Evolutionary conservation across 176 grass and related monocot genomes (phyloP).

Genomic region (Dendrocalamus sinicus): DNA sequence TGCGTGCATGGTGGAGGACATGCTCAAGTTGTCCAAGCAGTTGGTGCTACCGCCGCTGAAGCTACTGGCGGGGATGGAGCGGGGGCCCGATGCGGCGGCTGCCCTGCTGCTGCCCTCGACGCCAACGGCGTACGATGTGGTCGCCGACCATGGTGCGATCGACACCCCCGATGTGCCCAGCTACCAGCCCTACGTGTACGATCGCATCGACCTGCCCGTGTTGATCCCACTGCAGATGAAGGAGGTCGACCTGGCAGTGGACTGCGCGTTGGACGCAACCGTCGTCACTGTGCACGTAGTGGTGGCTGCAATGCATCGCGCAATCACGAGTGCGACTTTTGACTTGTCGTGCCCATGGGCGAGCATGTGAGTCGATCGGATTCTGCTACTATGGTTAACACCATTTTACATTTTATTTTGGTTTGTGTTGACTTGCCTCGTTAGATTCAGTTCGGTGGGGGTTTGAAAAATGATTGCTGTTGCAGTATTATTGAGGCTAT

Average conservation of each 20-base stretch:
- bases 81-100: constrained; percentile 12
- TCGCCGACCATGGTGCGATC: constrained; percentile 68
- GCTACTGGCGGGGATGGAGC: constrained; percentile 57
- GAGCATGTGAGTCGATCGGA: constrained; percentile 66
- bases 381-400: not conserved
- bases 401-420: constrained; percentile 21
- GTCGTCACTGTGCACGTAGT: constrained; percentile 40
- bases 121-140: constrained; percentile 77
- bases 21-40: constrained; percentile 74
- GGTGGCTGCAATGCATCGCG: constrained; percentile 92
- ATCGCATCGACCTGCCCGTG: constrained; percentile 68
- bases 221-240: constrained; percentile 92
- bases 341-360: constrained; percentile 72
- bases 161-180: constrained; percentile 92
- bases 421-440: not conserved
- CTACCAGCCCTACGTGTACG: constrained; percentile 94
- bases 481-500: not conserved
- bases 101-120: constrained; percentile 25
- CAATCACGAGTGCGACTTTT: constrained; percentile 68
- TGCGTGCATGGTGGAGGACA: constrained; percentile 73
- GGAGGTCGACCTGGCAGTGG: constrained; percentile 67
- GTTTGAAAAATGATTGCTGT: constrained; percentile 9
- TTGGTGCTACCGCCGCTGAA: constrained; percentile 18
- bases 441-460: constrained; percentile 32
- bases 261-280: constrained; percentile 68